phyloP scores from a whole-genome alignment of 306 rosid genomes.

The Prunus padus region DNA sequence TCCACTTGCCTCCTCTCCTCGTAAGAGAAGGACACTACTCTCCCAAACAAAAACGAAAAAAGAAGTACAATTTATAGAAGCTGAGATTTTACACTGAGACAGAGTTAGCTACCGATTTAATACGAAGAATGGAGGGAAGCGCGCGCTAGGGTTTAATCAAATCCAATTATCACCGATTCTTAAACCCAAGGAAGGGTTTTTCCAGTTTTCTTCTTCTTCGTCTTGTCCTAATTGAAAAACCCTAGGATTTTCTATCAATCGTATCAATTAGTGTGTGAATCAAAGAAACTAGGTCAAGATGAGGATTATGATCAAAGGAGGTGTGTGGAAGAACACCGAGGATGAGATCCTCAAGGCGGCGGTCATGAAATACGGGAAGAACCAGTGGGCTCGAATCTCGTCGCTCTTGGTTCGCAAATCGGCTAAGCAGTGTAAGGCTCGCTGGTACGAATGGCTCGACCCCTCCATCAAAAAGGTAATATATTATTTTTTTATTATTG shows the following conservation, averaged over 20 bases:
- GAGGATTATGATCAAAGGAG: slow-evolving; percentile 99
- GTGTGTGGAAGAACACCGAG: slow-evolving; percentile 97
- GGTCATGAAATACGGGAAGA: slow-evolving; percentile 92
- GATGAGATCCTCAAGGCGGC: slow-evolving; percentile 98
- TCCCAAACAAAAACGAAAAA: too few relatives aligned
- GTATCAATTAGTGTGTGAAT: neutral
- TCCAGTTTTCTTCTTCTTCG: slow-evolving; percentile 6
- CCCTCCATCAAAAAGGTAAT: slow-evolving; percentile 89
- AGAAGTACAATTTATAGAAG: too few relatives aligned
- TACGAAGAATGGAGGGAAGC: neutral
- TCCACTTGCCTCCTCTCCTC: neutral
- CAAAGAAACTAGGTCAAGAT: slow-evolving; percentile 42
- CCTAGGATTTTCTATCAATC: slow-evolving; percentile 4
- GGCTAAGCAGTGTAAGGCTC: slow-evolving; percentile 96
- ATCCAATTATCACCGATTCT: neutral
- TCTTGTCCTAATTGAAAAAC: slow-evolving; percentile 1
- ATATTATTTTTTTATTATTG: neutral
- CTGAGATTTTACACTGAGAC: neutral
- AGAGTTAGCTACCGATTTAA: too few relatives aligned
- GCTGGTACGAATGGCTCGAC: slow-evolving; percentile 97
- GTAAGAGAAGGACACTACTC: too few relatives aligned
- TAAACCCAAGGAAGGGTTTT: neutral
- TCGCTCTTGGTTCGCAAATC: slow-evolving; percentile 93
- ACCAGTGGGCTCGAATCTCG: slow-evolving; percentile 97
- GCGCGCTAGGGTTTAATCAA: slow-evolving; percentile 27